phyloP scores from a whole-genome alignment of 2,329 filamentous ascomycete genomes.

The Fusarium caatingaense region DNA sequence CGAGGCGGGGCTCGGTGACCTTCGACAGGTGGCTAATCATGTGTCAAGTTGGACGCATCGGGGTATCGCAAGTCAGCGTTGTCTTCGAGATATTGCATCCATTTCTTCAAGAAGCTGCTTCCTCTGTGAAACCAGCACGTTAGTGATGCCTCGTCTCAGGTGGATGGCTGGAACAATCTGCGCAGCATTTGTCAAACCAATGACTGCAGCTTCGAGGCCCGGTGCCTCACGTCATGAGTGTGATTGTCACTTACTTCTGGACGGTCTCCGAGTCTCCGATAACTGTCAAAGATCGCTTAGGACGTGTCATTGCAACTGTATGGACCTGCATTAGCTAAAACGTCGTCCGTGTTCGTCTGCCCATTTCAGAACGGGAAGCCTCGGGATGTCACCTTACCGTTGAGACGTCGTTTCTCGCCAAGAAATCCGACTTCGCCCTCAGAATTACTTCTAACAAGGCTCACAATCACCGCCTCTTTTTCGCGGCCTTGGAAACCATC shows the following conservation, averaged over 20 bases:
- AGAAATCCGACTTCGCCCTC: conserved; percentile 92
- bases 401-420: conserved; percentile 89
- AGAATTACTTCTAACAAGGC: conserved; percentile 90
- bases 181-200: conserved; percentile 32
- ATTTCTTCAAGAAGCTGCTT: conserved; percentile 84
- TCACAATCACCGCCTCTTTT: conserved; percentile 94
- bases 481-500: conserved; percentile 98
- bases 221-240: conserved; percentile 3
- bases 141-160: conserved; percentile 39
- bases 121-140: conserved; percentile 66
- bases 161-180: conserved; percentile 35
- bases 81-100: conserved; percentile 93
- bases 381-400: conserved; percentile 70
- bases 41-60: conserved; percentile 63
- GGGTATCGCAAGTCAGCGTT: conserved; percentile 91
- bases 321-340: conserved; percentile 38
- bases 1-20: neutral
- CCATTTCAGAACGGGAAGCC: conserved; percentile 6
- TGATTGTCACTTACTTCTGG: conserved; percentile 72
- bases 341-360: conserved; percentile 8
- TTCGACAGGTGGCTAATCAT: conserved; percentile 23
- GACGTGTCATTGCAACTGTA: conserved; percentile 98
- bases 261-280: conserved; percentile 96
- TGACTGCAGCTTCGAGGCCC: conserved; percentile 17
- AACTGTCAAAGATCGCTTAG: conserved; percentile 88